phyloP scores from a whole-genome alignment of 2,329 filamentous ascomycete species.

The Emergomyces africanus region DNA sequence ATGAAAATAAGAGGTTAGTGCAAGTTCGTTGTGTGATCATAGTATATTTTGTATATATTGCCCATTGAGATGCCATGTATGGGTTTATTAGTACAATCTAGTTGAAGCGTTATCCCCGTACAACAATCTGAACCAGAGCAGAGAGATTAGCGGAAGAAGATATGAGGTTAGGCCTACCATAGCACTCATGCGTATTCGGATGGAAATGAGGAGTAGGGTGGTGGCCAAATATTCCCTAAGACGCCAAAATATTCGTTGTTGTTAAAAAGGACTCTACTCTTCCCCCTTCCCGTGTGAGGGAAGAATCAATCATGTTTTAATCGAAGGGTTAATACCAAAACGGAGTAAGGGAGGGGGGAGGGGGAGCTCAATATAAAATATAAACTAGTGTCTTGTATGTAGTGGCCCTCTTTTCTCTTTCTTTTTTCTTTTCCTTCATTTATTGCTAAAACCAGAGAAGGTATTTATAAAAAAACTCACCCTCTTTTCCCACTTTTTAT shows the following conservation, averaged over 20 bases:
- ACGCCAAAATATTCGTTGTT: not conserved
- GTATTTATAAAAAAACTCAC: slow-evolving; percentile 6
- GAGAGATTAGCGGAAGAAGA: not conserved
- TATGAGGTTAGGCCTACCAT: slow-evolving; percentile 16
- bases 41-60: too few relatives aligned
- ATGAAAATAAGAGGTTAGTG: not conserved
- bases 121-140: not conserved
- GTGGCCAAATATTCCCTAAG: slow-evolving; percentile 17
- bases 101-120: not conserved
- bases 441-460: not conserved
- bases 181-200: slow-evolving; percentile 27
- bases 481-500: slow-evolving; percentile 23
- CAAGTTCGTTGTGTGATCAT: not conserved
- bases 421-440: too few relatives aligned
- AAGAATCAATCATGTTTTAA: too few relatives aligned
- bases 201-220: slow-evolving; percentile 20
- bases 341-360: too few relatives aligned
- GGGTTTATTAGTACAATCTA: too few relatives aligned
- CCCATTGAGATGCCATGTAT: too few relatives aligned
- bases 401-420: too few relatives aligned
- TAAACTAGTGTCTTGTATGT: not conserved
- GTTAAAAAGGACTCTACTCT: not conserved
- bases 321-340: too few relatives aligned
- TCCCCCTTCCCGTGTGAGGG: not conserved
- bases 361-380: too few relatives aligned